phyloP scores from a whole-genome alignment of 108 stramenopile species.

The Mayamaea pseudoterrestris region DNA sequence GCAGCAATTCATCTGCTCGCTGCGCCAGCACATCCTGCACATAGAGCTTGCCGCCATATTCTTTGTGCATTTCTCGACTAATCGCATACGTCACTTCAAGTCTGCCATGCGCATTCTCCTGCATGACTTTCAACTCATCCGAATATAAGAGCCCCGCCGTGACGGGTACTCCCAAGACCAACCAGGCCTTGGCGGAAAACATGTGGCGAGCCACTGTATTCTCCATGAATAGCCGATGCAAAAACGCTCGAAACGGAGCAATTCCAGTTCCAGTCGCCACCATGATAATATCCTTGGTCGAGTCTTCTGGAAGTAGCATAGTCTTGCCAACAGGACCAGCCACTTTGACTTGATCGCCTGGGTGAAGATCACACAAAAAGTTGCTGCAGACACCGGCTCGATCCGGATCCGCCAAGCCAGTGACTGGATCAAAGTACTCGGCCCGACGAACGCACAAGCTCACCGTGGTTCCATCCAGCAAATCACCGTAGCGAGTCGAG shows the following conservation, averaged over 20 bases:
- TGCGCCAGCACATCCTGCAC: constrained; percentile 67
- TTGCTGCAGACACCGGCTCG: constrained; percentile 71
- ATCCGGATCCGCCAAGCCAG: constrained; percentile 37
- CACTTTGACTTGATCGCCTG: constrained; percentile 47
- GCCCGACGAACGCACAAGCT: constrained; percentile 78
- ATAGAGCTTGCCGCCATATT: constrained; percentile 51
- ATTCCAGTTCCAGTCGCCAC: constrained; percentile 86
- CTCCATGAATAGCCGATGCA: constrained; percentile 78
- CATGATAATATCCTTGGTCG: constrained; percentile 69
- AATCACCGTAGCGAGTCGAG: constrained; percentile 76
- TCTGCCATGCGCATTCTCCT: constrained; percentile 15
- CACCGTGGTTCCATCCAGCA: constrained; percentile 67
- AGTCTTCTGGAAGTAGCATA: constrained; percentile 71
- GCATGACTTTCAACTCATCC: constrained; percentile 65
- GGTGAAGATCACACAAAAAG: constrained; percentile 53
- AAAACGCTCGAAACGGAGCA: constrained; percentile 79
- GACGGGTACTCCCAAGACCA: constrained; percentile 72
- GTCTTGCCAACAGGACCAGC: constrained; percentile 84
- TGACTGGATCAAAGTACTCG: constrained; percentile 58
- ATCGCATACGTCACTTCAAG: constrained; percentile 57
- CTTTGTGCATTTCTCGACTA: constrained; percentile 56
- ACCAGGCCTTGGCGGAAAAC: constrained; percentile 60
- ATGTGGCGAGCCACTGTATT: constrained; percentile 69
- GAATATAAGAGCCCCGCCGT: constrained; percentile 70
- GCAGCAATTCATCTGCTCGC: constrained; percentile 50